phyloP scores from a whole-genome alignment of 768 basidiomycete species.

The Termitomyces sp. region DNA sequence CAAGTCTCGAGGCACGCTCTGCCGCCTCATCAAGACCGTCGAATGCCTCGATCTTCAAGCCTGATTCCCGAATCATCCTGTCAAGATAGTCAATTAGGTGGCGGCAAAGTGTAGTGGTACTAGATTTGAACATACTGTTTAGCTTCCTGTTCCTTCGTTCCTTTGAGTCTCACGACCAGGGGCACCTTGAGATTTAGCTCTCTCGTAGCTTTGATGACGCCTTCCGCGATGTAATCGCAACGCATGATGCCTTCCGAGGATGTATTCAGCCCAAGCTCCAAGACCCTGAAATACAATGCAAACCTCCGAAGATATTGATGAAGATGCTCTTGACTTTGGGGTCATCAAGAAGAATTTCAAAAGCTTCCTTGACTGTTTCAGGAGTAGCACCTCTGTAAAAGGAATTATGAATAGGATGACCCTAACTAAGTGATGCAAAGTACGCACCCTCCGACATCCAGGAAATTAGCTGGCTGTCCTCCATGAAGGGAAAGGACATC shows the following conservation, averaged over 20 bases:
- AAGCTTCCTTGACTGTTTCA: constrained; percentile 99
- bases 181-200: constrained; percentile 85
- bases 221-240: constrained; percentile 97
- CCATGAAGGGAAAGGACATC: constrained; percentile 97
- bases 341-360: constrained; percentile 88
- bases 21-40: constrained; percentile 93
- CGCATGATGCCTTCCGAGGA: constrained; percentile 81
- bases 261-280: neutral
- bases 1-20: constrained; percentile 69
- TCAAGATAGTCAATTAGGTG: constrained; percentile 12
- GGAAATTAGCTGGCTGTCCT: constrained; percentile 96
- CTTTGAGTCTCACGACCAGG: constrained; percentile 91
- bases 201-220: constrained; percentile 96
- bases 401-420: constrained; percentile 1
- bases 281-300: constrained; percentile 11
- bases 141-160: constrained; percentile 94
- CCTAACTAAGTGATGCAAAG: neutral
- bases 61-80: constrained; percentile 92
- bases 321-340: constrained; percentile 97
- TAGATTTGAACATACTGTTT: constrained; percentile 64
- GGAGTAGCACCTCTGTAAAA: constrained; percentile 83
- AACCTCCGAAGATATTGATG: constrained; percentile 95
- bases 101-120: neutral
- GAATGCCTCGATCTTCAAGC: constrained; percentile 89
- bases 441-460: constrained; percentile 91